Evolutionary conservation across 202 grass and related monocot genomes (phyloP), one percentile per base, ranked within the genome.

Genomic region (Musa balbisiana): DNA sequence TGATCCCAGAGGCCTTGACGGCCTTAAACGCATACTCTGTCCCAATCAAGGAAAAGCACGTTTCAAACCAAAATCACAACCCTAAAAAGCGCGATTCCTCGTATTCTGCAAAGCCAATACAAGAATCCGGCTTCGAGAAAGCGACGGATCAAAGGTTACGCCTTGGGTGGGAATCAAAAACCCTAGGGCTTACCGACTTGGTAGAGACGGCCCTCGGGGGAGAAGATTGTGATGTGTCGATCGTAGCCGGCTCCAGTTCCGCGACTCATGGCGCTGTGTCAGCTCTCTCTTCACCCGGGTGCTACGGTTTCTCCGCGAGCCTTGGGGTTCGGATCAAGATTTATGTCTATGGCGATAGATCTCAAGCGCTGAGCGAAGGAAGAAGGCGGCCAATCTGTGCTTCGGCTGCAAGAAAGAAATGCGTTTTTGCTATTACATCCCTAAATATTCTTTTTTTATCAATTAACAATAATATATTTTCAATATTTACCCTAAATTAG

Each of bases 191-290:
- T 89, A 98, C 94, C 94, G 53, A 98, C 94, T 98, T 98, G 94
- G 79, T 92, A 98, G 83, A 98, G 94, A 64, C 94, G 88, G 2
- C 94, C 94, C 79, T 98, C 94, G 5, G 94, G 94, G 52, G 94
- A 98, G 94, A 98, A 98, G 72, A 98, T 98, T 81, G 94, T 98
- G 88, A 98, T 98, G 86, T 98, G 94, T 81, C 94, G 94, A 90
- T 98, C 94, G 58, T 98, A 98, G 1, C 94, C 94, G 65, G 94
- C 94, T 81, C 94, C 94, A 22, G 88, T 92, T 52, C 94, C 94
- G 75, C 94, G 85, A 69, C 94, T 98, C 94, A 98, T 87, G 79
- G 82, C 64, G 52, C 73, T 70, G 2, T 50, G 9, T 70, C 43
- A 70, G 10, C 33, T 70, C 16, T n/a, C 9, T 51, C 19, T 49